Conservation (phyloP, 2,329 filamentous ascomycete genomes). For the Cytospora piceicola region DNA sequence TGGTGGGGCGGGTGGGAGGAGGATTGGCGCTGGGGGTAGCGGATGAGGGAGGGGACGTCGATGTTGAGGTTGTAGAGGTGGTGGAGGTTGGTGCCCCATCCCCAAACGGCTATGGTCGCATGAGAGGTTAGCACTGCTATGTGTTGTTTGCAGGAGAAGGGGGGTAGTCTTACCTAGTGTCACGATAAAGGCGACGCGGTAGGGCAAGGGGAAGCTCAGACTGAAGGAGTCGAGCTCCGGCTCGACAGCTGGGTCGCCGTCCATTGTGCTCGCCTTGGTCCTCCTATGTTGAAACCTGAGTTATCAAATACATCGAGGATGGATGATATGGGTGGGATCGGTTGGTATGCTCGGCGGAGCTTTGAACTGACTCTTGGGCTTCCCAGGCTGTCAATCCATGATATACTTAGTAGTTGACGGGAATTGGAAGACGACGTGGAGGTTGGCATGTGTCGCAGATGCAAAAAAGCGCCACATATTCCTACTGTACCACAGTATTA, state of each 20-base stretch:
- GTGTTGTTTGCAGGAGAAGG: neutral
- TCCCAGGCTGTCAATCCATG: neutral
- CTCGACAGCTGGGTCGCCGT: conserved; percentile 74
- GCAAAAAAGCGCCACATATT: conserved; percentile 22
- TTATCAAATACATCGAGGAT: conserved; percentile 26
- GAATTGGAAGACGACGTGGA: conserved; percentile 11
- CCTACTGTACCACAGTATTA: too few species aligned
- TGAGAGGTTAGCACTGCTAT: conserved; percentile 14
- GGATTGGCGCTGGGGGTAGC: conserved; percentile 77
- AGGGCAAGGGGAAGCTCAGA: conserved; percentile 84
- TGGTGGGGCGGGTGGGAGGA: conserved; percentile 75
- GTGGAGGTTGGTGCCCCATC: conserved; percentile 91
- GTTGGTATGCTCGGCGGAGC: conserved; percentile 10
- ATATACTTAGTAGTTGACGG: neutral
- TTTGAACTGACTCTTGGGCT: neutral
- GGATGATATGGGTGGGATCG: neutral
- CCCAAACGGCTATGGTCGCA: conserved; percentile 75
- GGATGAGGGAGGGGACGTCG: conserved; percentile 83
- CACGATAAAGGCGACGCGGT: conserved; percentile 82
- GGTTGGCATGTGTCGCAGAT: conserved; percentile 5
- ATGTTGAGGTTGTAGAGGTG: conserved; percentile 80
- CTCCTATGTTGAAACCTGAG: conserved; percentile 16
- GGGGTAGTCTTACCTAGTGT: conserved; percentile 69
- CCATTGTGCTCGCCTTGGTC: conserved; percentile 54
- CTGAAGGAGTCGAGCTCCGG: conserved; percentile 81